phyloP scores from a whole-genome alignment of 2,329 filamentous ascomycete species.

The Nothopassalora personata region DNA sequence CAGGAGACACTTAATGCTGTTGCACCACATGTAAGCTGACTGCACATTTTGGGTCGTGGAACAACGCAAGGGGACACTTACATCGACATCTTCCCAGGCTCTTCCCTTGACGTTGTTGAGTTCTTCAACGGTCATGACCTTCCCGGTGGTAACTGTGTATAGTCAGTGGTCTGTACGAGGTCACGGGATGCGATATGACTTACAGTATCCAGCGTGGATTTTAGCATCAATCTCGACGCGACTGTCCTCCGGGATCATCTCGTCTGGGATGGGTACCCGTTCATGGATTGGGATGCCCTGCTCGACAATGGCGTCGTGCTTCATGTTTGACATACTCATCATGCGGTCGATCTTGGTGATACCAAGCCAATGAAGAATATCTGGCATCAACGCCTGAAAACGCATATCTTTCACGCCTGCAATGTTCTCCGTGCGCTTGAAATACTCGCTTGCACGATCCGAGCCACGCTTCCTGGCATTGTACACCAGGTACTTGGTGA shows the following conservation, averaged over 20 bases:
- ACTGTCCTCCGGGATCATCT: constrained; percentile 89
- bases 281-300: constrained; percentile 24
- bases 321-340: constrained; percentile 98
- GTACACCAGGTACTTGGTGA: constrained; percentile 82
- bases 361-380: constrained; percentile 91
- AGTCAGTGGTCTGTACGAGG: constrained; percentile 12
- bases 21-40: constrained; percentile 15
- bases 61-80: constrained; percentile 6
- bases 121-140: constrained; percentile 82
- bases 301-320: constrained; percentile 80
- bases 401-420: constrained; percentile 92
- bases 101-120: constrained; percentile 79
- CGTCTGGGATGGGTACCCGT: constrained; percentile 77
- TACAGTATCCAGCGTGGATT: constrained; percentile 75
- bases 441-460: constrained; percentile 82
- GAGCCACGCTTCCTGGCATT: constrained; percentile 75
- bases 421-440: constrained; percentile 96
- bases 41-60: not conserved
- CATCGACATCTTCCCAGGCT: constrained; percentile 73
- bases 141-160: constrained; percentile 67
- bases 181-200: constrained; percentile 5
- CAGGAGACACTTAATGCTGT: constrained; percentile 14
- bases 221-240: constrained; percentile 99
- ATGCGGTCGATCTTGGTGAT: constrained; percentile 98
- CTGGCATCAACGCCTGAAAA: constrained; percentile 94